Evolutionary conservation across 2,329 filamentous ascomycete species (phyloP), one percentile per base, ranked within the genome.

Genomic region (Penicillium aurantiogriseum): DNA sequence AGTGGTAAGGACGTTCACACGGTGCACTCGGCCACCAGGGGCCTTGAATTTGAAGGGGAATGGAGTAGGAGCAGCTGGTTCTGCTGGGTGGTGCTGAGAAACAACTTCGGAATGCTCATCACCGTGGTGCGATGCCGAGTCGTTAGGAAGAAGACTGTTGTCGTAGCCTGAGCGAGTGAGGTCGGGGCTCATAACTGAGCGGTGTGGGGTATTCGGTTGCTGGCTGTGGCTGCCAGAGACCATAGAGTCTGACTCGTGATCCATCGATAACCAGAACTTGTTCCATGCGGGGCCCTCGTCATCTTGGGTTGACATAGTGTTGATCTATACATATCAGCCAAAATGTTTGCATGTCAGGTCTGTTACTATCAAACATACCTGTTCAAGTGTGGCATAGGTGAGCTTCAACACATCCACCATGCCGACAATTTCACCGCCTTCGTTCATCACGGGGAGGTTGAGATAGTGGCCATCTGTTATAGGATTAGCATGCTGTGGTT

Each of bases 21-120:
- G 87, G 76, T 99, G 94, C 19, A 97, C 92, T 51, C 94, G 90
- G 45, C 93, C 94, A 66, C 91, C 92, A 1, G 94, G 94, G 2
- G 94, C 92, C 81, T 97, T 97, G 84, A 99, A 99, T 76, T 99
- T 99, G 86, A 99, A 99, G 3, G 93, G 86, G 77, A 97, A 99
- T 0, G 93, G 91, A 11, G 85, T 76, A 64, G 95, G 90, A 67
- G 90, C 84, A 5, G 67, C 81, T 7, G 75, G 68, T 1, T 80
- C 77, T 19, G 87, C 81, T 46, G 88, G 82, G 8, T 76, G 68
- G 3, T 81, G 77, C 17, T 87, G 82, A 40, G 88, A 83, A 25
- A 86, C 76, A 54, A 85, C 87, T 21, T 87, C 80, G 13, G 90
- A 91, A 2, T 89, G 91, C 46, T 93, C 90, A 38, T 86, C 82